phyloP scores from a whole-genome alignment of 1,284 basidiomycete genomes.

The Malassezia sympodialis region DNA sequence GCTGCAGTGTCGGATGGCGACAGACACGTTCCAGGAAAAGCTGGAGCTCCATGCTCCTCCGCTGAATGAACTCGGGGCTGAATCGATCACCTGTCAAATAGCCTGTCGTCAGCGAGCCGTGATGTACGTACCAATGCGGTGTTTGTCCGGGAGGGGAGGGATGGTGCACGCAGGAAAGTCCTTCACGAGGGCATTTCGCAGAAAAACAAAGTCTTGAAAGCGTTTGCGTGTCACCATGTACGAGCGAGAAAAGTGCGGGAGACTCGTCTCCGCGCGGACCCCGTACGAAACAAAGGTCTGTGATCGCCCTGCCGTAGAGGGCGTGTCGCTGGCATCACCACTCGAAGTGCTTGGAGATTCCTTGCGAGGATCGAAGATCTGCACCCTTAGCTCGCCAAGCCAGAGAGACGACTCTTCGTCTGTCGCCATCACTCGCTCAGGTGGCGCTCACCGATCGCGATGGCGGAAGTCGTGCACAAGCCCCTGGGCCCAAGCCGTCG shows the following conservation, averaged over 20 bases:
- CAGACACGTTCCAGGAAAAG: conserved; percentile 81
- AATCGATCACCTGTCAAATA: conserved; percentile 96
- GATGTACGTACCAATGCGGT: conserved; percentile 57
- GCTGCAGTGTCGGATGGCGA: conserved; percentile 85
- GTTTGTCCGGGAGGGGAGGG: conserved; percentile 90
- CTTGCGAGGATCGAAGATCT: conserved; percentile 82
- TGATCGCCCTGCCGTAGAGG: conserved; percentile 46
- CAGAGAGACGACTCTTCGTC: conserved; percentile 16
- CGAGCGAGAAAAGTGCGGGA: conserved; percentile 59
- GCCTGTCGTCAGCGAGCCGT: conserved; percentile 14
- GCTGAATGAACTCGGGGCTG: conserved; percentile 89
- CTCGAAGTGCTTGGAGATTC: conserved; percentile 51
- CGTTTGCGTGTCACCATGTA: conserved; percentile 66
- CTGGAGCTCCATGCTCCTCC: conserved; percentile 79
- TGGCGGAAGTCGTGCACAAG: background rate
- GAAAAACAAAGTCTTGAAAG: conserved; percentile 94
- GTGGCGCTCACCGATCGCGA: background rate
- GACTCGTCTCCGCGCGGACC: conserved; percentile 76
- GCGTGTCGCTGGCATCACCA: conserved; percentile 49
- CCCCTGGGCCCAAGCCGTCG: background rate
- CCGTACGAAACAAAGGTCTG: conserved; percentile 92
- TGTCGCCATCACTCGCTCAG: background rate
- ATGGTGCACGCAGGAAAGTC: conserved; percentile 95
- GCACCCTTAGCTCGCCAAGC: conserved; percentile 52
- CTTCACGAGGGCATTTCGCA: conserved; percentile 74